Evolutionary conservation across 805 yeast genomes (phyloP).

Genomic region (Ogataea dorogensis): DNA sequence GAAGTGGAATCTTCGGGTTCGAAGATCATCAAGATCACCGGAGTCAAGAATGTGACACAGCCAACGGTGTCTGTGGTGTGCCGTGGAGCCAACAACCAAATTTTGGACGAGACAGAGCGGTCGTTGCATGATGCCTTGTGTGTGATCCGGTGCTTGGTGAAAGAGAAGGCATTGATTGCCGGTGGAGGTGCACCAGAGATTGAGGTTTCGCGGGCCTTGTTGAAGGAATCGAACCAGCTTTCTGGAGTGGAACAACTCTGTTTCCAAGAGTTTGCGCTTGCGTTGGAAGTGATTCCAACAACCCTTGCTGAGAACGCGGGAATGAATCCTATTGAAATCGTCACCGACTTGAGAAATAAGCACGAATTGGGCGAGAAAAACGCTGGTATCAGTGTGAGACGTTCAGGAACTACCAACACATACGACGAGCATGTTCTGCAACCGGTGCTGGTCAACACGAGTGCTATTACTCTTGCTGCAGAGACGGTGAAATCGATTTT

Average conservation of each 20-base stretch:
- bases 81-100: constrained; percentile 90
- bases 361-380: constrained; percentile 88
- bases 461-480: constrained; percentile 91
- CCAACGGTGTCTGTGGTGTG: constrained; percentile 87
- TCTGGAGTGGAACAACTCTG: constrained; percentile 89
- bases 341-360: constrained; percentile 85
- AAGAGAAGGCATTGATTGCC: constrained; percentile 86
- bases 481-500: constrained; percentile 95
- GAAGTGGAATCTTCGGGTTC: constrained; percentile 89
- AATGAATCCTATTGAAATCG: constrained; percentile 83
- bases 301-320: constrained; percentile 96
- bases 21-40: constrained; percentile 83
- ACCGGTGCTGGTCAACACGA: constrained; percentile 91
- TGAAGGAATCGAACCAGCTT: constrained; percentile 66
- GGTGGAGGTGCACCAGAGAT: constrained; percentile 99
- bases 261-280: constrained; percentile 88
- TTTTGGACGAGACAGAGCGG: constrained; percentile 95
- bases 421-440: constrained; percentile 93
- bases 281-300: constrained; percentile 89
- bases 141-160: constrained; percentile 84
- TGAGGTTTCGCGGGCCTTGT: constrained; percentile 74
- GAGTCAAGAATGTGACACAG: constrained; percentile 56
- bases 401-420: constrained; percentile 90
- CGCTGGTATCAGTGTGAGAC: constrained; percentile 95
- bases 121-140: constrained; percentile 97